Base-by-base conservation (phyloP, 2,329 filamentous ascomycete species). In the Alternaria arborescens region DNA sequence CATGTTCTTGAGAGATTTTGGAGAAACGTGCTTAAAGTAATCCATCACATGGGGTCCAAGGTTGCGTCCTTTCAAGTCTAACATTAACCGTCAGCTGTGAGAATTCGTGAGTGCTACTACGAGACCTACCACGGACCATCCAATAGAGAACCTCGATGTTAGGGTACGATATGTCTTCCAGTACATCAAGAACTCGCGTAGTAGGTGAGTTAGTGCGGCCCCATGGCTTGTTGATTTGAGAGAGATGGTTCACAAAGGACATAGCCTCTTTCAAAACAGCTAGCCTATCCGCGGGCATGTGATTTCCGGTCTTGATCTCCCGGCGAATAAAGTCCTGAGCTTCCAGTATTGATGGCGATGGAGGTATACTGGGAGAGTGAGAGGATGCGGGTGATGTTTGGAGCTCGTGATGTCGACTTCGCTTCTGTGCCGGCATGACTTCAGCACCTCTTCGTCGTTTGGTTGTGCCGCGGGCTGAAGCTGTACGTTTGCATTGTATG, bases 11-110 rank as follows among this genome's bases (percentile, higher is more conserved):
- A 71, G 26, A 2, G 69, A 70, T 8, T 60, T 62, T 32, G 59
- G 62, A 4, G 68, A 68, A 11, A 71, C 64, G 26, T 69, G 65
- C 38, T 69, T 69, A 58, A 69, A 69, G 42, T 64, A 69, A 24
- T 69, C 66, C 16, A 69, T 28, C 1, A 67, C 66, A 51, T 69
- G 55, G 12, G 64, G 60, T 2, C 30, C 30, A 32, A 32, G 11
- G 11, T 32, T 4, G 8, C 30, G 30, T 32, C 30, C 11, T 32
- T 12, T 32, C 11, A 32, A 12, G 30, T 32, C 30, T 32, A 5
- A 32, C 5, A 12, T 11, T 2, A 32, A 4, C 30, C 1, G 30
- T 12, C 30, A 32, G 30, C 30, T 11, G 30, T 32, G 30, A 32
- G 30, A 32, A 32, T 10, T 5, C 3, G 30, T 32, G 30, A 32